A percentile compares a stretch with the other conserved stretches of the same genome.
phyloP scores from a whole-genome alignment of 495 filamentous ascomycete species.

The Penicillium chermesinum region DNA sequence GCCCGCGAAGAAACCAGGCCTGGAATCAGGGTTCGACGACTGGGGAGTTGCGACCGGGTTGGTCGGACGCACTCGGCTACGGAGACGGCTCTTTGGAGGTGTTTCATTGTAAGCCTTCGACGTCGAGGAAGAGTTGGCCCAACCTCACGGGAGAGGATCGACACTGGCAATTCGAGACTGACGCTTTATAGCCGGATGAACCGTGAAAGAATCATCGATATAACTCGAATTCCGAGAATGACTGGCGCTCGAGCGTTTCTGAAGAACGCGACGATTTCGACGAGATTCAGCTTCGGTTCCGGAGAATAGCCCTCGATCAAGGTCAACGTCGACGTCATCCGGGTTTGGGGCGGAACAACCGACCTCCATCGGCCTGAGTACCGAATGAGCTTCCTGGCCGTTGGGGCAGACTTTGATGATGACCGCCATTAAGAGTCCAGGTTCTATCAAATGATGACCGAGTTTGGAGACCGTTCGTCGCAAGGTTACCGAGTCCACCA shows the following conservation, averaged over 20 bases:
- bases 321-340: slow-evolving; percentile 42
- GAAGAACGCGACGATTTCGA: slow-evolving; percentile 64
- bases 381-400: slow-evolving; percentile 37
- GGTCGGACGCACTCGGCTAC: slow-evolving; percentile 33
- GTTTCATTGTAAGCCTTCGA: slow-evolving; percentile 59
- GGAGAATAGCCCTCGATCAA: slow-evolving; percentile 93
- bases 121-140: slow-evolving; percentile 33
- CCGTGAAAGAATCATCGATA: slow-evolving; percentile 54
- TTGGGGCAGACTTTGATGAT: slow-evolving; percentile 20
- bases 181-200: slow-evolving; percentile 54
- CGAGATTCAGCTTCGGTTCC: slow-evolving; percentile 77
- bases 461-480: slow-evolving; percentile 57
- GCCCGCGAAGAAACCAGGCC: slow-evolving; percentile 45
- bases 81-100: slow-evolving; percentile 38
- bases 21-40: slow-evolving; percentile 40
- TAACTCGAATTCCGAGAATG: slow-evolving; percentile 67
- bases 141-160: slow-evolving; percentile 49
- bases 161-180: slow-evolving; percentile 77
- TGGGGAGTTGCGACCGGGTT: slow-evolving; percentile 37
- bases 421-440: slow-evolving; percentile 70
- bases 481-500: slow-evolving; percentile 22
- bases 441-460: slow-evolving; percentile 83
- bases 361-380: slow-evolving; percentile 12
- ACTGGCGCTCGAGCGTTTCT: slow-evolving; percentile 59
- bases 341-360: slow-evolving; percentile 23